Evolutionary conservation across 2,329 filamentous ascomycete species (phyloP).

Genomic region (Ophiocordyceps camponoti-saundersi): DNA sequence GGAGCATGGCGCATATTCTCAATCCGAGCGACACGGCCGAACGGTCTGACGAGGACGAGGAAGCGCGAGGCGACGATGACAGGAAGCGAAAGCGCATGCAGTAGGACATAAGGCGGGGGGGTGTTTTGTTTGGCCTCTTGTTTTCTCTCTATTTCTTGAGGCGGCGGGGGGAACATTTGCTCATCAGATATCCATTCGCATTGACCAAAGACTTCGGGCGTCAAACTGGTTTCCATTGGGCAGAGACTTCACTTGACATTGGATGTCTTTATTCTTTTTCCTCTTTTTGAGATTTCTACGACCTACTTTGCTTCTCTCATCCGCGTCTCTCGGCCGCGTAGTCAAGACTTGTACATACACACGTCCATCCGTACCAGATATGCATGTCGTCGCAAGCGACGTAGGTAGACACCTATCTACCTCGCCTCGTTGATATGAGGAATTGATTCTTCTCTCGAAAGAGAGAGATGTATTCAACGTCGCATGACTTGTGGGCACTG

Average conservation of each 20-base stretch:
- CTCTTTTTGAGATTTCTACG: too few relatives aligned
- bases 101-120: conserved; percentile 8
- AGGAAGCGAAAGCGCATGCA: conserved; percentile 45
- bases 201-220: not conserved
- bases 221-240: not conserved
- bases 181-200: not conserved
- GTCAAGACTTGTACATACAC: too few relatives aligned
- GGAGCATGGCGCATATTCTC: conserved; percentile 47
- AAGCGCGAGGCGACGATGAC: conserved; percentile 37
- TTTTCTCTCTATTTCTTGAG: not conserved
- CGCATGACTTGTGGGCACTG: too few relatives aligned
- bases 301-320: too few relatives aligned
- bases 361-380: too few relatives aligned
- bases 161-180: not conserved
- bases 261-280: not conserved
- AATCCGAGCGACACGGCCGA: conserved; percentile 41
- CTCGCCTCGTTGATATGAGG: too few relatives aligned
- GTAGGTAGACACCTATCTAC: too few relatives aligned
- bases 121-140: not conserved
- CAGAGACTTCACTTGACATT: not conserved
- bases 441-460: too few relatives aligned
- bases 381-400: too few relatives aligned
- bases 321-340: too few relatives aligned
- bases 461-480: too few relatives aligned
- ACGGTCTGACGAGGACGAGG: conserved; percentile 38